These are phyloP conservation scores for Allantophomopsis cytisporea DNA, from an alignment of 2,329 filamentous ascomycete genomes.

Conservation along the genomic window DNA sequence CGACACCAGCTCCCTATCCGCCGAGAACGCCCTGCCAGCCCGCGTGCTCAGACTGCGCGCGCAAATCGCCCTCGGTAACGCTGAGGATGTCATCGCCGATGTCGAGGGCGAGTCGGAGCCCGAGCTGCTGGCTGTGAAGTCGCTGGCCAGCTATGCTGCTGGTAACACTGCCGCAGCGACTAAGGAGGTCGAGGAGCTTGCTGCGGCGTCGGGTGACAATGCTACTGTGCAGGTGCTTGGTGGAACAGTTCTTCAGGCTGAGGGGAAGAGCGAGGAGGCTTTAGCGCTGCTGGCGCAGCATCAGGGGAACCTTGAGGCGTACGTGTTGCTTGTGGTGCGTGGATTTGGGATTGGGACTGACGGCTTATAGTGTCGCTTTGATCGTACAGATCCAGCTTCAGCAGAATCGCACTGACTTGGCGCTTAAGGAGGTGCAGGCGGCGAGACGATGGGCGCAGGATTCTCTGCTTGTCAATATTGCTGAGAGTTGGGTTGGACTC, in stretches of 20 bases:
- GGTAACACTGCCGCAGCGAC: constrained; percentile 51
- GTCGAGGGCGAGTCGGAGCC: constrained; percentile 51
- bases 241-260: constrained; percentile 70
- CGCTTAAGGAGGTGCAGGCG: constrained; percentile 73
- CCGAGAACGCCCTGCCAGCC: constrained; percentile 64
- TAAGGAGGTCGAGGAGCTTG: constrained; percentile 51
- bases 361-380: constrained; percentile 45
- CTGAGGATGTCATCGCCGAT: constrained; percentile 57
- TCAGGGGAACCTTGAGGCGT: constrained; percentile 62
- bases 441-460: constrained; percentile 94
- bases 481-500: constrained; percentile 89
- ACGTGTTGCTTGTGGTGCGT: constrained; percentile 10
- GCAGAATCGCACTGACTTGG: constrained; percentile 84
- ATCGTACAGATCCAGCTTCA: constrained; percentile 86
- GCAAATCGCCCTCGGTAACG: constrained; percentile 69
- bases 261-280: constrained; percentile 75
- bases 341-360: background rate
- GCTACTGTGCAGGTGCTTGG: constrained; percentile 66
- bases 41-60: constrained; percentile 71
- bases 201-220: constrained; percentile 56
- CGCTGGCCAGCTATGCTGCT: constrained; percentile 53
- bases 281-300: constrained; percentile 68
- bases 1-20: constrained; percentile 65
- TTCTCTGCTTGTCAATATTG: constrained; percentile 82
- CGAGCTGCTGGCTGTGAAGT: constrained; percentile 63